Evolutionary conservation across 2,329 filamentous ascomycete species (phyloP).

Genomic region (Dactylellina leptospora): DNA sequence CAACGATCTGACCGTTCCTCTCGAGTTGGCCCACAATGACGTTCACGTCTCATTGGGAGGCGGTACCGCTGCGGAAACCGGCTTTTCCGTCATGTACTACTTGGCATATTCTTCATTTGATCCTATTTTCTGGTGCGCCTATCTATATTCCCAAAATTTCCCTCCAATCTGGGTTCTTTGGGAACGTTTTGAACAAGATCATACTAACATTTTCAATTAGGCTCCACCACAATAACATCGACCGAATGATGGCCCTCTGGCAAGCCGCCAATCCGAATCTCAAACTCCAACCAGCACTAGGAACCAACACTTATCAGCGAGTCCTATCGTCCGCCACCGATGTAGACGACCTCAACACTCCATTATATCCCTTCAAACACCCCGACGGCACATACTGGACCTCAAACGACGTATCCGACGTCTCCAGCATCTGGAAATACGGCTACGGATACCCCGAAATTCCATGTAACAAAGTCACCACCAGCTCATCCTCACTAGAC

Average conservation of each 20-base stretch:
- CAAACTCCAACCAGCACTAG: slow-evolving; percentile 21
- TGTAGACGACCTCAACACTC: slow-evolving; percentile 51
- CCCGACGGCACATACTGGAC: slow-evolving; percentile 52
- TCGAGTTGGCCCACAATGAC: slow-evolving; percentile 56
- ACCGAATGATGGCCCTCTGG: slow-evolving; percentile 57
- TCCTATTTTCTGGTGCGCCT: slow-evolving; percentile 56
- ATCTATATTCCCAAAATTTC: not conserved
- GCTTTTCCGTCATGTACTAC: slow-evolving; percentile 55
- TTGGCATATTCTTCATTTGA: slow-evolving; percentile 57
- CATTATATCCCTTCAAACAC: slow-evolving; percentile 55
- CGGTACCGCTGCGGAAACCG: slow-evolving; percentile 10
- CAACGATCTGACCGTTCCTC: slow-evolving; percentile 51
- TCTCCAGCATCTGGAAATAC: slow-evolving; percentile 51
- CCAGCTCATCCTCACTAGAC: slow-evolving; percentile 9
- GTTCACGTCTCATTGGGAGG: slow-evolving; percentile 53
- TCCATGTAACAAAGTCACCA: slow-evolving; percentile 28
- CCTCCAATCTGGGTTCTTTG: slow-evolving; percentile 11
- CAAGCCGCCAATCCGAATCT: slow-evolving; percentile 55
- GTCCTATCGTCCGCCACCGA: slow-evolving; percentile 6
- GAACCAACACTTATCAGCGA: slow-evolving; percentile 51
- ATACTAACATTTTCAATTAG: not conserved
- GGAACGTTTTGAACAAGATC: no score
- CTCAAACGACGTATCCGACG: slow-evolving; percentile 50
- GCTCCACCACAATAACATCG: slow-evolving; percentile 56
- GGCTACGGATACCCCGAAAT: slow-evolving; percentile 56